phyloP scores from a whole-genome alignment of 2,329 filamentous ascomycete species.

The Beauveria asiatica region DNA sequence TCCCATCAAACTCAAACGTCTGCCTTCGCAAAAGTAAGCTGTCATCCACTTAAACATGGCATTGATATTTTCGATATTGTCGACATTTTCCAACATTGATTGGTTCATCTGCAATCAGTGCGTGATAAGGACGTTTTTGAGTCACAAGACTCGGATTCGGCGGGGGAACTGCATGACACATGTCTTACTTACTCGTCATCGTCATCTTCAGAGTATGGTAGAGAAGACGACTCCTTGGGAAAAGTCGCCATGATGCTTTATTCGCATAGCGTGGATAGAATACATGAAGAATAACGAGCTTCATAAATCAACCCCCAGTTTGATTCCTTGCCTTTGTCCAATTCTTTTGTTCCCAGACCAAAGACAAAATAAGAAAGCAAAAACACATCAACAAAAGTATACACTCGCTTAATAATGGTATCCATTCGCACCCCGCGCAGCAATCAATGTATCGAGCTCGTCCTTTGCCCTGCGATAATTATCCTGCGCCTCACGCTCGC shows the following conservation, averaged over 20 bases:
- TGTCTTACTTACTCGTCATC: not conserved
- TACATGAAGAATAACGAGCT: not conserved
- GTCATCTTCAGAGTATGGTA: not conserved
- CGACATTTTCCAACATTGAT: not conserved
- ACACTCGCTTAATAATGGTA: constrained; percentile 8
- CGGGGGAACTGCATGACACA: no score
- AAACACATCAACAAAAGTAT: not conserved
- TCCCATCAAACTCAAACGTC: constrained; percentile 44
- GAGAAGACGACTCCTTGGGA: not conserved
- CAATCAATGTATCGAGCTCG: constrained; percentile 59
- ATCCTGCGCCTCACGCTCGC: constrained; percentile 88
- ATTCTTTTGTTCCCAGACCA: not conserved
- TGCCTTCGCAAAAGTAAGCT: constrained; percentile 34
- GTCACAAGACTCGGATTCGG: no score
- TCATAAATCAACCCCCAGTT: not conserved
- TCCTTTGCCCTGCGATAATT: constrained; percentile 67
- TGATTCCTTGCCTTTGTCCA: not conserved
- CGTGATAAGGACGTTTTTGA: not conserved
- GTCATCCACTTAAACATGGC: not conserved
- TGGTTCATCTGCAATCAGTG: not conserved
- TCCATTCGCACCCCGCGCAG: constrained; percentile 7
- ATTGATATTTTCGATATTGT: not conserved
- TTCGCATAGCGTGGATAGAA: not conserved
- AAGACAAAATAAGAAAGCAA: not conserved
- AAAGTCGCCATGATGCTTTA: not conserved